Evolutionary conservation across 106 monocot species (phyloP), one percentile per base, ranked within the genome.

Genomic region (Dendrobium catenatum): DNA sequence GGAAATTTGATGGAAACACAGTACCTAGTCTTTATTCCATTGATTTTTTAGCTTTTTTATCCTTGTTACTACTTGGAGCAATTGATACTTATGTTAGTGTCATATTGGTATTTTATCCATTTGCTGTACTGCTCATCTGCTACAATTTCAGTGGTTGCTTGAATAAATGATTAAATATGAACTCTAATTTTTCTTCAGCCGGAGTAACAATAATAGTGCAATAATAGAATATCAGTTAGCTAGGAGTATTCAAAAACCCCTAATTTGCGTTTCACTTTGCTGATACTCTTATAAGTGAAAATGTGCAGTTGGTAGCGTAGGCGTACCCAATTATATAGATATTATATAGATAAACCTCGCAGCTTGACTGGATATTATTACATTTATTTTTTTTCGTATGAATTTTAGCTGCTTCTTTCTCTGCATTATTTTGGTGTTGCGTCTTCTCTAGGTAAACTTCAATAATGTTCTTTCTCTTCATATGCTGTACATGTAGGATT

Each of bases 401-500:
- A 40, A 73, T 73, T 37, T 73, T 40, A 18, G 3, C 18, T 73
- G 72, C 40, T 42, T 37, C 15, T 40, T 42, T 19, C 24, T 41
- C 67, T 73, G 15, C 41, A 37, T 73, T 20, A 73, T 73, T 73
- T 40, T 40, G 9, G 41, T 16, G 41, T 73, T 73, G 33, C 72
- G 31, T 64, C 64, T n/a, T 64, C 64, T n/a, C 26, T 26, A 27
- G 26, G 33, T 37, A 31, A 22, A 70, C 64, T 70, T 70, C 20
- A 70, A 37, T 33, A 6, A 15, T 61, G 7, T 51, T 15, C 70
- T 31, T 9, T 31, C 2, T 11, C 0, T 40, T 70, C 33, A 15
- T 29, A 15, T 70, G 37, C 4, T 31, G 27, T 70, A 80, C 81
- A 6, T 85, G 55, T 73, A 98, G 98, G 95, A 93, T 37, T 87